Evolutionary conservation across 257 asterid genomes (phyloP).

Genomic region (Rauvolfia tetraphylla): DNA sequence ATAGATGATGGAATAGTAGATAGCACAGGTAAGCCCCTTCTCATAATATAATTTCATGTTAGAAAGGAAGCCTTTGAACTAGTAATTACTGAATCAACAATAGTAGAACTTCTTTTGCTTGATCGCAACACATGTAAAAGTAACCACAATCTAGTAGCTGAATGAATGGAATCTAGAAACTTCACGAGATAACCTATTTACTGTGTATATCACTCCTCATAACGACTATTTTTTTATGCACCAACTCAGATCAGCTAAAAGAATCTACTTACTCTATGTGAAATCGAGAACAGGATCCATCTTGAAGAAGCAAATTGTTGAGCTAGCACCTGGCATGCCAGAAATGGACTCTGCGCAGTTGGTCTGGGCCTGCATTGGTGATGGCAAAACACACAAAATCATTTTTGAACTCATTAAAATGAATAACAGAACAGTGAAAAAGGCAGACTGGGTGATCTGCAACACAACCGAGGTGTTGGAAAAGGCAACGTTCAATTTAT

Average conservation of each 20-base stretch:
- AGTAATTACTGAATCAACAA: not conserved
- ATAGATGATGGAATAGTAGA: conserved; percentile 49
- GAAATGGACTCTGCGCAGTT: conserved; percentile 30
- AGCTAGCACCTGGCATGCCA: conserved; percentile 48
- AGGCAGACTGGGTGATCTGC: conserved; percentile 41
- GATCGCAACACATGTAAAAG: not conserved
- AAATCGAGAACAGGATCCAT: conserved; percentile 31
- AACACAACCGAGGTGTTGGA: conserved; percentile 45
- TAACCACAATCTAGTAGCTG: not conserved
- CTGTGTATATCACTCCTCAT: too few species aligned
- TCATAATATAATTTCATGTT: not conserved
- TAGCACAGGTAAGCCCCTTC: conserved; percentile 31
- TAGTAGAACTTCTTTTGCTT: not conserved
- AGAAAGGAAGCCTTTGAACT: not conserved
- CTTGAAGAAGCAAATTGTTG: conserved; percentile 33
- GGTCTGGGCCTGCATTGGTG: conserved; percentile 39
- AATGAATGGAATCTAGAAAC: not conserved
- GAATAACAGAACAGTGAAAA: conserved; percentile 14
- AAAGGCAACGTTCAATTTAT: conserved; percentile 33
- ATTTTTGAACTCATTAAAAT: conserved; percentile 19
- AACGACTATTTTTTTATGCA: too few species aligned
- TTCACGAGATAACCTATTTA: too few species aligned
- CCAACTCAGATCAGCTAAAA: not conserved
- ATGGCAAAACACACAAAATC: conserved; percentile 22
- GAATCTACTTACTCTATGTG: not conserved